Evolutionary conservation across 306 rosid genomes (phyloP).

Genomic region (Malus orientalis): DNA sequence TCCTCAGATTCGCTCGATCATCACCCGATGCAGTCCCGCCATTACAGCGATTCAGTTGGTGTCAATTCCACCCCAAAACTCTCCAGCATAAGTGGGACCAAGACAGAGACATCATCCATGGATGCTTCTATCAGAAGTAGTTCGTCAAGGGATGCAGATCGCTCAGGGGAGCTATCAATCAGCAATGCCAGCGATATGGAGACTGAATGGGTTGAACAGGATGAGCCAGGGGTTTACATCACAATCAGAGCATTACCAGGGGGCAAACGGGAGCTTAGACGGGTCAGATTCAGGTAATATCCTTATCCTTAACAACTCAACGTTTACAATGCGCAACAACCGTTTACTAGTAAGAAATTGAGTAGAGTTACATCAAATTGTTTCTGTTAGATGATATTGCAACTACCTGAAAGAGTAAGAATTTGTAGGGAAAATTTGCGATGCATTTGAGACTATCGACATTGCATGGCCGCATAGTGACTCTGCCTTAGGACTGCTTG

Average conservation of each 20-base stretch:
- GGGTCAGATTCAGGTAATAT: constrained; percentile 86
- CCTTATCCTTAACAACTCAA: not conserved
- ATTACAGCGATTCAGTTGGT: constrained; percentile 47
- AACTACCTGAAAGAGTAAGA: not conserved
- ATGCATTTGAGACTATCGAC: not conserved
- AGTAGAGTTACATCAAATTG: not conserved
- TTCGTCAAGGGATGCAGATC: constrained; percentile 65
- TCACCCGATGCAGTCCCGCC: constrained; percentile 49
- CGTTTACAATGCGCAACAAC: not conserved
- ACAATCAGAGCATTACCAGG: constrained; percentile 78
- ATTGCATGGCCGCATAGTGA: not conserved
- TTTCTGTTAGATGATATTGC: not conserved
- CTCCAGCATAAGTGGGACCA: constrained; percentile 49
- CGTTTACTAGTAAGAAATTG: not conserved
- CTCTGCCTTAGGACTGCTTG: not conserved
- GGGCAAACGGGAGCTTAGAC: constrained; percentile 82
- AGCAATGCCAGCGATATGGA: constrained; percentile 98
- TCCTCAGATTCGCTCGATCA: constrained; percentile 84
- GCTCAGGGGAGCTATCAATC: constrained; percentile 78
- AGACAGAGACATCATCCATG: constrained; percentile 67
- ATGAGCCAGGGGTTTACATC: constrained; percentile 97
- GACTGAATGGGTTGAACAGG: constrained; percentile 96
- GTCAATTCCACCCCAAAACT: constrained; percentile 58
- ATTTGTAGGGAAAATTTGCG: not conserved
- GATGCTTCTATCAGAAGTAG: constrained; percentile 86